Evolutionary conservation across 345 rosid genomes (phyloP), one percentile per base, ranked within the genome.

Genomic region (Gossypium australe): DNA sequence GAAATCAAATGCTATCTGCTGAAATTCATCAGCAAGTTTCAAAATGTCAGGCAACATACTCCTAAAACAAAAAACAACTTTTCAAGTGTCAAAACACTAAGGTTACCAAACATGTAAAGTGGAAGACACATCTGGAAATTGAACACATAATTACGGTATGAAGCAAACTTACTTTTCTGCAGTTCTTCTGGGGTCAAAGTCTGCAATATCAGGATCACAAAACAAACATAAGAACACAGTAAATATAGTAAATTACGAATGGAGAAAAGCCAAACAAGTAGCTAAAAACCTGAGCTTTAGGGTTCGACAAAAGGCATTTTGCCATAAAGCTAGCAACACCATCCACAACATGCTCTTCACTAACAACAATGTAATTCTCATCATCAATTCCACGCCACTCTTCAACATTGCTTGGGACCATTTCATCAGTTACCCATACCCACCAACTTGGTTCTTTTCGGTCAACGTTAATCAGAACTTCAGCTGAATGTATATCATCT

Each of bases 301-400:
- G 95, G 80, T 89, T 91, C 34, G 94, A 89, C 49, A 91, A 56
- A 45, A 92, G 80, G 85, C 98, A 92, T 82, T 88, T 92, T 10
- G 98, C 98, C 92, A 94, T 88, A 78, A 94, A 94, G 84, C 87
- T 87, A 53, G 98, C 95, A 76, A 94, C 90, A 57, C 94, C 98
- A 79, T 94, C 96, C 65, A 89, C 87, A 67, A 94, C 94, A 76
- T 91, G 93, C 25, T 94, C 95, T 82, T 94, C 97, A 45, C 79
- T 82, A 48, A 92, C 81, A 52, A 92, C 84, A 14, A 92, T 82
- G 81, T 94, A 94, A 75, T 78, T 88, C 11, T 94, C 95, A 68
- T 89, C 74, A 78, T 94, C 98, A 16, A 94, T 91, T 3, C 88
- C 87, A 69, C 97, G 91, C 82, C 83, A 62, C 79, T 92, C 98